These are phyloP conservation scores for Trichoderma gamsii DNA, from an alignment of 495 filamentous ascomycete genomes.

Conservation along the genomic window DNA sequence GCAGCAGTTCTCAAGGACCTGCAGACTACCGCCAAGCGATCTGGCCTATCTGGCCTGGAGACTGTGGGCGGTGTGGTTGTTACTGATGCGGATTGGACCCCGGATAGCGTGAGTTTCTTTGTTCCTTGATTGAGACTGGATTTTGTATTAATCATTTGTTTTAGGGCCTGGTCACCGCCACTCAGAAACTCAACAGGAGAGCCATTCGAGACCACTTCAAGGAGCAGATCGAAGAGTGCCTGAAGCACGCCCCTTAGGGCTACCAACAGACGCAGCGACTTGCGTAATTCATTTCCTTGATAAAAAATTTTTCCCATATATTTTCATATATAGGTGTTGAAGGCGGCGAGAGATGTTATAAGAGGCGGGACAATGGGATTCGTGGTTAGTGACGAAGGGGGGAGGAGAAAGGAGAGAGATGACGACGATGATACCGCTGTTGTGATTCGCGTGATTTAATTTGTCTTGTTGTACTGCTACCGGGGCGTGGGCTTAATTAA, in stretches of 20 bases:
- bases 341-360: conserved; percentile 1
- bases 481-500: conserved; percentile 6
- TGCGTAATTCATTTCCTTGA: too few species aligned
- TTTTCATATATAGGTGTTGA: neutral
- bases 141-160: neutral
- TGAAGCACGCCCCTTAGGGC: neutral
- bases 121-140: neutral
- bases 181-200: conserved; percentile 57
- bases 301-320: neutral
- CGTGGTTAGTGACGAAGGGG: neutral
- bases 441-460: conserved; percentile 11
- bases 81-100: conserved; percentile 61
- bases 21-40: conserved; percentile 42
- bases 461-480: neutral
- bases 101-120: conserved; percentile 48
- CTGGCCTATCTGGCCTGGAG: conserved; percentile 50
- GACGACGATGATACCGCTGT: conserved; percentile 7
- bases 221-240: conserved; percentile 45
- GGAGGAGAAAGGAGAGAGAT: neutral
- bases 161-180: conserved; percentile 55
- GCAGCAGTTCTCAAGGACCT: conserved; percentile 50
- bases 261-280: neutral
- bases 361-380: neutral
- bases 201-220: conserved; percentile 48
- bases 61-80: conserved; percentile 55